These are phyloP conservation scores for Malus hybrid DNA, from an alignment of 331 rosid species.

Conservation along the genomic window DNA sequence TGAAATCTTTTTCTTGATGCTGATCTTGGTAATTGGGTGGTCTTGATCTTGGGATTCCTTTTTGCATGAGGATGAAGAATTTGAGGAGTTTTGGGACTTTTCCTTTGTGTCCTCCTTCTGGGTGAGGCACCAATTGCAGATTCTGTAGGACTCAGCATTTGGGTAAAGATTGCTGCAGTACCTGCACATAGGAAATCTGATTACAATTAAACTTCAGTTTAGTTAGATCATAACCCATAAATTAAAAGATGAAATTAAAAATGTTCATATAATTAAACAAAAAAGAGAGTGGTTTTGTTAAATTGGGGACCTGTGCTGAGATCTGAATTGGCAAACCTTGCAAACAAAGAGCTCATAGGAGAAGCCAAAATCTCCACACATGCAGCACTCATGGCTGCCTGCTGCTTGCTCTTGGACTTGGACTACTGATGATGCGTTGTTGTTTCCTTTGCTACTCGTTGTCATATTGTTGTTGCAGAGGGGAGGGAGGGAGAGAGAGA, in stretches of 20 bases:
- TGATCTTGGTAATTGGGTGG: background rate
- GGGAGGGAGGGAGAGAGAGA: too few relatives aligned
- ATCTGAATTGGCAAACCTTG: slow-evolving; percentile 84
- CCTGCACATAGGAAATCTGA: slow-evolving; percentile 20
- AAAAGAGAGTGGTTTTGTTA: background rate
- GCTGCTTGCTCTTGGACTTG: slow-evolving; percentile 1
- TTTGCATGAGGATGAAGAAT: slow-evolving; percentile 52
- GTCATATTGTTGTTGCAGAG: background rate
- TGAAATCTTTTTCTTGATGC: background rate
- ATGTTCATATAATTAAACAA: background rate
- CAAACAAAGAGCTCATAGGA: slow-evolving; percentile 78
- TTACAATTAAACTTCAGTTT: too few relatives aligned
- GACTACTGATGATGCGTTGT: background rate
- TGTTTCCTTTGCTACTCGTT: slow-evolving; percentile 19
- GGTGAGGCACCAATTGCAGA: slow-evolving; percentile 88
- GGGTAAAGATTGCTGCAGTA: slow-evolving; percentile 90
- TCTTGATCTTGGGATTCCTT: slow-evolving; percentile 14
- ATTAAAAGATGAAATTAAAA: background rate
- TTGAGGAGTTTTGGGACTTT: slow-evolving; percentile 63
- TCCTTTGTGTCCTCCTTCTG: slow-evolving; percentile 53
- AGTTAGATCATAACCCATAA: background rate
- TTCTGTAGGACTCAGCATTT: slow-evolving; percentile 32
- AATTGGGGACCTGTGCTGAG: slow-evolving; percentile 63
- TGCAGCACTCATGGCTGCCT: slow-evolving; percentile 64
- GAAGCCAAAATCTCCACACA: slow-evolving; percentile 95